Conservation (phyloP, 78 protist genomes). For the Dictyostelium citrinum region DNA sequence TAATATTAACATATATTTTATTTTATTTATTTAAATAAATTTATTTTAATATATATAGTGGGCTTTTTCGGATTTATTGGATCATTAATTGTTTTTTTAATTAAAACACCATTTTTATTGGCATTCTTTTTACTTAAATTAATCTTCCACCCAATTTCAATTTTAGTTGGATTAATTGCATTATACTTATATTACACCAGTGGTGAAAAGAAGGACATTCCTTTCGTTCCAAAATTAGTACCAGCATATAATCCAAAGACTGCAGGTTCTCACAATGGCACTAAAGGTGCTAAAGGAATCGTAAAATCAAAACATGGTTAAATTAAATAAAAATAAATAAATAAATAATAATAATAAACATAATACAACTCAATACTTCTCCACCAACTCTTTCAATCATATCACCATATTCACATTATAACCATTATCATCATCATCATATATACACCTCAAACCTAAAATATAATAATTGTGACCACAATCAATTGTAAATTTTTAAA, state of each 20-base stretch:
- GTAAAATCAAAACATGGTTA: not conserved
- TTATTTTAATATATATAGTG: not conserved
- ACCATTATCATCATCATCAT: not conserved
- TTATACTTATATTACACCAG: constrained; percentile 22
- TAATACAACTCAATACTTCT: not conserved
- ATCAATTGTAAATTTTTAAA: not conserved
- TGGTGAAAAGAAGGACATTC: constrained; percentile 5
- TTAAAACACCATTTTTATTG: constrained; percentile 28
- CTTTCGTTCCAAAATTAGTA: constrained; percentile 45
- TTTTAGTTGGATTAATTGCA: constrained; percentile 51
- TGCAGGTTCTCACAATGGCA: not conserved
- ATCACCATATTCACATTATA: not conserved
- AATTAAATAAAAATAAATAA: not conserved
- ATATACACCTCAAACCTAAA: not conserved
- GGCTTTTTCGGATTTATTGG: constrained; percentile 51
- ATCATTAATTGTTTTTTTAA: constrained; percentile 17
- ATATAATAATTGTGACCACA: not conserved
- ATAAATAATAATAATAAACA: not conserved
- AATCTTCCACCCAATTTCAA: constrained; percentile 64
- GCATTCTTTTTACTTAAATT: constrained; percentile 16
- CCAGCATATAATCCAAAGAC: constrained; percentile 42
- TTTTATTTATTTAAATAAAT: too few species aligned
- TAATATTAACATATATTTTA: not conserved
- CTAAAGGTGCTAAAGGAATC: not conserved
- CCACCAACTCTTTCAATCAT: not conserved